Conservation (phyloP, 148 eudicot species). For the Vaccinium darrowii region DNA sequence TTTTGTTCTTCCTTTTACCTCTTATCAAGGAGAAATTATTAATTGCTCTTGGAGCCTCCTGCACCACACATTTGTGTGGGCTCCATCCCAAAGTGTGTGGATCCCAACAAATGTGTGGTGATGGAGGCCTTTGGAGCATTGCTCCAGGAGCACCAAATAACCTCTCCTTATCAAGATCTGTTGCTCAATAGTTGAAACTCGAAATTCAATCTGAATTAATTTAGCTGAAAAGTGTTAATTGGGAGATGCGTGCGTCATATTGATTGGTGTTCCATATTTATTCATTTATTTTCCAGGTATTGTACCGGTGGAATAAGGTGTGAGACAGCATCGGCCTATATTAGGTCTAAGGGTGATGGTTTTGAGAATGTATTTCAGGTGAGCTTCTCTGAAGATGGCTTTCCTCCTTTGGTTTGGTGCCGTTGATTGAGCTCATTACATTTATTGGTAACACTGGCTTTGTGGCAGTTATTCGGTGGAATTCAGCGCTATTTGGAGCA, state of each 20-base stretch:
- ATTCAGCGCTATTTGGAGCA: conserved; percentile 94
- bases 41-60: too few species aligned
- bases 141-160: too few species aligned
- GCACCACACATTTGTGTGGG: too few species aligned
- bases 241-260: conserved; percentile 2
- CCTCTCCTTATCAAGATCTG: neutral
- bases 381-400: conserved; percentile 10
- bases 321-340: conserved; percentile 98
- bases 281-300: conserved; percentile 51
- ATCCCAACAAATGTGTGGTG: too few species aligned
- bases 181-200: neutral
- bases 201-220: neutral
- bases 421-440: neutral
- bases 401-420: neutral
- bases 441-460: conserved; percentile 13
- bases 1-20: neutral
- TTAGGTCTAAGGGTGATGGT: conserved; percentile 89
- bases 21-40: too few species aligned
- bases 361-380: conserved; percentile 98
- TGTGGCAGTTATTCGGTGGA: conserved; percentile 84
- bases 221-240: conserved; percentile 8
- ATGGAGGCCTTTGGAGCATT: too few species aligned
- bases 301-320: conserved; percentile 99
- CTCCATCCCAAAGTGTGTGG: too few species aligned
- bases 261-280: conserved; percentile 11